Base-by-base conservation (phyloP, 2,329 filamentous ascomycete genomes). In the Periconia macrospinosa region DNA sequence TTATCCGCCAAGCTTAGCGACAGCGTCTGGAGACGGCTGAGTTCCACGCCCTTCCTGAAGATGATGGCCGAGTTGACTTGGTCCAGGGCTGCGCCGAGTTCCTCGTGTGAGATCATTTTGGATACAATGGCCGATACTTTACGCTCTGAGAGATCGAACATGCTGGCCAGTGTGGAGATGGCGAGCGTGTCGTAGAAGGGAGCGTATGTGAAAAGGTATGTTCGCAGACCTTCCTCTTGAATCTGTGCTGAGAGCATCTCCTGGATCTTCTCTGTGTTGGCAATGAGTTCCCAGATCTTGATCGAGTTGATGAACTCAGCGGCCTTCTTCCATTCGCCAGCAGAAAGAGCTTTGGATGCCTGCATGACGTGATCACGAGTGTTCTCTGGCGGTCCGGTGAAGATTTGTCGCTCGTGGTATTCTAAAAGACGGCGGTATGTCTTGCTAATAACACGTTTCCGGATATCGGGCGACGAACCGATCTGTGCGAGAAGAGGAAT, bases 41-140 rank as follows among this genome's bases (percentile, higher is more conserved):
- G 86, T 83, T 99, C 95, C 59, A 99, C 94, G 55, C 94, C 95
- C 87, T 99, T 97, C 77, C 94, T 89, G 90, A 99, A 99, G 79
- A 97, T 94, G 77, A 99, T 91, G 48, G 91, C 95, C 64, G 90
- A 88, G 69, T 95, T 97, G 78, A 99, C 93, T 79, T 99, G 94
- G 81, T 99, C 95, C 27, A 99, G 86, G 37, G 94, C 95, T 42
- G 94, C 94, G 10, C 90, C 91, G 47, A 99, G 87, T 78, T 99
- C 94, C 78, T 99, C 94, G 81, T 99, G 94, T 69, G 92, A 96
- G 76, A 99, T 97, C 94, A 99, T 99, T 82, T 96, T 96, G 83
- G 91, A 96, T 70, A 99, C 87, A 52, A 99, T 87, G 35, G 94
- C 92, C n/a, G 90, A 83, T 48, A 97, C 92, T 84, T 97, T 97